phyloP scores from a whole-genome alignment of 768 basidiomycete species.

The Holtermanniella nyarrowii region DNA sequence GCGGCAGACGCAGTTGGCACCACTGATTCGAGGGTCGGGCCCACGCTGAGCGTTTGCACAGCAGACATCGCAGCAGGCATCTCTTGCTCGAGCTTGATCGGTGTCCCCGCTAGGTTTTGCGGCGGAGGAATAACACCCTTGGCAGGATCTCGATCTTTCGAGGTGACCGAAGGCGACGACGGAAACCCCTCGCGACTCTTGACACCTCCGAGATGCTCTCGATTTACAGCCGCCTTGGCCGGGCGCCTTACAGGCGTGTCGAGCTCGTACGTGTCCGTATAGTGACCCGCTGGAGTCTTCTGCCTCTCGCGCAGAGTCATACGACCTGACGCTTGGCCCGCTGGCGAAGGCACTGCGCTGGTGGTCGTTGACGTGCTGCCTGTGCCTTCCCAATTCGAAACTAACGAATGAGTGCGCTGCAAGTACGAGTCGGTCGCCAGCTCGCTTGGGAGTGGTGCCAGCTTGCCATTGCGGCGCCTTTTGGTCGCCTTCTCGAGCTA shows the following conservation, averaged over 20 bases:
- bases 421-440: constrained; percentile 15
- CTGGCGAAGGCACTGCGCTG: constrained; percentile 12
- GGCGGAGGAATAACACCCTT: too few species aligned
- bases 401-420: constrained; percentile 19
- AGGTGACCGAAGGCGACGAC: too few species aligned
- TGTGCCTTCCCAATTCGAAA: constrained; percentile 21
- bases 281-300: constrained; percentile 1
- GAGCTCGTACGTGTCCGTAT: not conserved
- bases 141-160: too few species aligned
- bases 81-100: too few species aligned
- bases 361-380: not conserved
- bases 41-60: too few species aligned
- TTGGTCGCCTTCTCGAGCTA: constrained; percentile 37
- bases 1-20: too few species aligned
- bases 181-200: too few species aligned
- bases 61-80: too few species aligned
- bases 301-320: constrained; percentile 28
- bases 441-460: constrained; percentile 26
- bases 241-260: not conserved
- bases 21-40: too few species aligned
- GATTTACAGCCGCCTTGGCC: not conserved
- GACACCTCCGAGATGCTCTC: too few species aligned
- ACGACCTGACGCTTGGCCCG: constrained; percentile 2
- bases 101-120: too few species aligned
- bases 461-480: constrained; percentile 28